Evolutionary conservation across 208 protist genomes (phyloP), one percentile per base, ranked within the genome.

Genomic region (Porcisia hertigi): DNA sequence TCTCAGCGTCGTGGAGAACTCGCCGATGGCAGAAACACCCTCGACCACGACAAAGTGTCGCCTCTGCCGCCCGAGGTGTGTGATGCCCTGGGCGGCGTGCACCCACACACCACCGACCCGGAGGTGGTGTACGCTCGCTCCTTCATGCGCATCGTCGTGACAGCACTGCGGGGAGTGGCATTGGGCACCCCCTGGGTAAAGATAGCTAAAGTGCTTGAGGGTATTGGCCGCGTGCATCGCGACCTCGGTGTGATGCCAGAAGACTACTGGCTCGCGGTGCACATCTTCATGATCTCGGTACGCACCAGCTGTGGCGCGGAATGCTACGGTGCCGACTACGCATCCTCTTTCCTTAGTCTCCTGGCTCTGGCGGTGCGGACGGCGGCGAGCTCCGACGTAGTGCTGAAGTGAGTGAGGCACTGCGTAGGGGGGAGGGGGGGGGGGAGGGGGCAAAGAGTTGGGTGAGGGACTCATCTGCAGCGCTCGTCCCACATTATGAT

Each of bases 221-320:
- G 75, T 30, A 89, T 97, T 64, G 93, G 93, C 49, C 54, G 70
- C 62, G 73, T 77, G 41, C 93, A 97, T 52, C 79, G 79, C 20
- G 73, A 62, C 41, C 75, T 92, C 18, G 90, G 93, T 3, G 88
- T 95, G 54, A 65, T 76, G 72, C 55, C 77, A 47, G 89, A 92
- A 75, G 89, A 95, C 76, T 97, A 97, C 82, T 85, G 89, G 78
- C 84, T 90, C 54, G 91, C 91, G 25, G 75, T 88, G 71, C 86
- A 90, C 66, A 77, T 88, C 52, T 92, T 97, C 72, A 86, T 94
- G 70, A 84, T 86, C 67, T 69, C 91, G 9, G 75, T 97, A 12
- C 82, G 86, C 52, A 80, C 85, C 45, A 86, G 80, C 49, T 92
- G 85, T 70, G 91, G 93, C 8, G 71, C 78, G 14, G 89, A 91